These are phyloP conservation scores for Rhodosporidiobolus sp. DNA, from an alignment of 768 basidiomycete species.

Conservation along the genomic window DNA sequence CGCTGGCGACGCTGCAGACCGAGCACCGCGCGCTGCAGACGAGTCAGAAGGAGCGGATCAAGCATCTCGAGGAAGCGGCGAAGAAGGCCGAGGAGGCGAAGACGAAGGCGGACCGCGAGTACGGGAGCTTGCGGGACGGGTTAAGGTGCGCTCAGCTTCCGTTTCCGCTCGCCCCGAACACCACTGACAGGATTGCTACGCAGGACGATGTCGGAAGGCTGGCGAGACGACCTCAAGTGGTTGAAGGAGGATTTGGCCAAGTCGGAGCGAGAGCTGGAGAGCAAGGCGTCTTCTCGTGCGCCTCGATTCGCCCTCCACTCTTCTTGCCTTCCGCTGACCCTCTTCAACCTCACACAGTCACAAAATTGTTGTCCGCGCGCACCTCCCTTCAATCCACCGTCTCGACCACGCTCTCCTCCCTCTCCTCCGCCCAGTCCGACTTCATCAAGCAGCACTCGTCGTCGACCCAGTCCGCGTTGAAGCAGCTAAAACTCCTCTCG, in stretches of 20 bases:
- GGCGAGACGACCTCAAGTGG: slow-evolving; percentile 68
- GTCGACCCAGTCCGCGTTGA: not conserved
- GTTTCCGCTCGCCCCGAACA: not conserved
- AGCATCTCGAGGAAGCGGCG: slow-evolving; percentile 57
- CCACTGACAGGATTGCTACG: not conserved
- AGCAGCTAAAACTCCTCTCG: not conserved
- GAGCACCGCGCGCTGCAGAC: slow-evolving; percentile 72
- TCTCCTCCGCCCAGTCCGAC: not conserved
- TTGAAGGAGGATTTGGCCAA: slow-evolving; percentile 71
- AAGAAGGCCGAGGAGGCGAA: slow-evolving; percentile 48
- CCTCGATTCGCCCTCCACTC: not conserved
- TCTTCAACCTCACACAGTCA: slow-evolving; percentile 3
- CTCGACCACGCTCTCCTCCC: not conserved
- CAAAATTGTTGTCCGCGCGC: not conserved
- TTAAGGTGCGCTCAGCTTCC: slow-evolving; percentile 53
- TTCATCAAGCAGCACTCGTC: not conserved
- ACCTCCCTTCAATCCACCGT: not conserved
- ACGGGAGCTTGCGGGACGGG: slow-evolving; percentile 71
- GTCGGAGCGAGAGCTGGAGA: slow-evolving; percentile 64
- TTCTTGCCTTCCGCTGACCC: too few relatives aligned
- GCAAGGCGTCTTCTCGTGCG: slow-evolving; percentile 52
- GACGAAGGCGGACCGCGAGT: slow-evolving; percentile 78
- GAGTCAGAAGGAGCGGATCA: slow-evolving; percentile 67
- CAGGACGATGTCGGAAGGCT: slow-evolving; percentile 62
- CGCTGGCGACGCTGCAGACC: slow-evolving; percentile 63